Evolutionary conservation across 169 alveolate genomes (phyloP), one percentile per base, ranked within the genome.

Genomic region (Plasmodium chabaudi): DNA sequence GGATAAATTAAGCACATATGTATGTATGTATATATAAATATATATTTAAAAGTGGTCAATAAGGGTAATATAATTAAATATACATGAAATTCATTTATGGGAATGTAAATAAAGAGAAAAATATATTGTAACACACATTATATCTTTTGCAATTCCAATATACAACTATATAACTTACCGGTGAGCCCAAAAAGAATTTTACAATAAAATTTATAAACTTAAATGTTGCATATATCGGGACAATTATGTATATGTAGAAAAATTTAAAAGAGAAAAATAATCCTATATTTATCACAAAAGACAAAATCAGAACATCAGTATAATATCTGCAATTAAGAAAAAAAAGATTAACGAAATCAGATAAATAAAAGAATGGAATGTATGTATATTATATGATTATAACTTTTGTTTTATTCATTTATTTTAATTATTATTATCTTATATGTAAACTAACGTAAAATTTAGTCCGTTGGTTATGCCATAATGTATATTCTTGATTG

Each of bases 401-500:
- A 15, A 21, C 9, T 21, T 67, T 9, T 7, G 42, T 34, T 34
- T 34, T 34, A 34, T 34, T 34, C 42, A 34, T 34, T 34, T 34
- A 27, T 34, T 34, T 34, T 34, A 34, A 34, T 34, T 34, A 25
- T 21, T 23, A 7, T 71, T 71, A 25, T 71, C 60, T 55, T 39
- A 25, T 71, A n/a, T 53, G 17, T 39, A 15, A 56, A 23, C 72
- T 79, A 65, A 79, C 89, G 89, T 79, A 79, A 53, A 79, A 55
- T 67, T 79, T 21, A 79, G 21, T 21, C 89, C 89, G 49, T 64
- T 79, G 19, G 69, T 67, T 53, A 79, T 25, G 15, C 89, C 79
- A 79, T 79, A 79, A 51, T 79, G 89, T 55, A 79, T 79, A 49
- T 68, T 79, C 49, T 79, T 79, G 27, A 79, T 65, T 47, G 84